These are phyloP conservation scores for Oryza punctata DNA, from an alignment of 176 grass and related monocot species.

Conservation along the genomic window DNA sequence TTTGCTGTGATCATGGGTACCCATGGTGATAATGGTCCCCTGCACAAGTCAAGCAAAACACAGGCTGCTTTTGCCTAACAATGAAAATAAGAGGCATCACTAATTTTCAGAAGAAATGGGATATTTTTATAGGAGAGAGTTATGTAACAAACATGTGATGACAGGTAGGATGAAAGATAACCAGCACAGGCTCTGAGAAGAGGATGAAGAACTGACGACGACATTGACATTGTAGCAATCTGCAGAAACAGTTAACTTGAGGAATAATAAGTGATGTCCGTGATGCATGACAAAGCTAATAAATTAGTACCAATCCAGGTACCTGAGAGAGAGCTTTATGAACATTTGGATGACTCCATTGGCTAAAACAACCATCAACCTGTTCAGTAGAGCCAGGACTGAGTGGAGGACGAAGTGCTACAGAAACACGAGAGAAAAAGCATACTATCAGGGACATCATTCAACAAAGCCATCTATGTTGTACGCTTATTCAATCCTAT, in stretches of 20 bases:
- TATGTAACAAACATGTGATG: slow-evolving; percentile 74
- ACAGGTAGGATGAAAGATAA: slow-evolving; percentile 86
- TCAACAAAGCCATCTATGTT: not conserved
- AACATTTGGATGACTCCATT: slow-evolving; percentile 80
- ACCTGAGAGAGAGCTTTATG: slow-evolving; percentile 91
- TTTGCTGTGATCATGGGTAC: slow-evolving; percentile 78
- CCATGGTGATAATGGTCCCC: slow-evolving; percentile 81
- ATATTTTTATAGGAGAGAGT: slow-evolving; percentile 35
- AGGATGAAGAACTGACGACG: slow-evolving; percentile 73
- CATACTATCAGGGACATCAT: slow-evolving; percentile 29
- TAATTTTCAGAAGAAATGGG: slow-evolving; percentile 29
- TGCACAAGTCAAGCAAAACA: slow-evolving; percentile 89
- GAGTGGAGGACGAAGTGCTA: slow-evolving; percentile 83
- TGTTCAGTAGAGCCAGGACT: slow-evolving; percentile 54
- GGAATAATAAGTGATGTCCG: slow-evolving; percentile 38
- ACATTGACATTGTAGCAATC: slow-evolving; percentile 80
- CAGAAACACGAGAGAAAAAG: slow-evolving; percentile 39
- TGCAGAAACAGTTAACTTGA: slow-evolving; percentile 56
- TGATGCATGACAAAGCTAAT: slow-evolving; percentile 32
- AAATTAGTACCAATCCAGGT: slow-evolving; percentile 34
- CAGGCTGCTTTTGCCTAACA: slow-evolving; percentile 87
- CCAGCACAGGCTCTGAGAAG: slow-evolving; percentile 90
- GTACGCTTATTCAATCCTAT: slow-evolving; percentile 2
- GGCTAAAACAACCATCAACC: slow-evolving; percentile 83
- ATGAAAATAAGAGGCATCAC: slow-evolving; percentile 31